Evolutionary conservation across 768 basidiomycete species (phyloP), one percentile per base, ranked within the genome.

Genomic region (Xerocomellus amylosporus): DNA sequence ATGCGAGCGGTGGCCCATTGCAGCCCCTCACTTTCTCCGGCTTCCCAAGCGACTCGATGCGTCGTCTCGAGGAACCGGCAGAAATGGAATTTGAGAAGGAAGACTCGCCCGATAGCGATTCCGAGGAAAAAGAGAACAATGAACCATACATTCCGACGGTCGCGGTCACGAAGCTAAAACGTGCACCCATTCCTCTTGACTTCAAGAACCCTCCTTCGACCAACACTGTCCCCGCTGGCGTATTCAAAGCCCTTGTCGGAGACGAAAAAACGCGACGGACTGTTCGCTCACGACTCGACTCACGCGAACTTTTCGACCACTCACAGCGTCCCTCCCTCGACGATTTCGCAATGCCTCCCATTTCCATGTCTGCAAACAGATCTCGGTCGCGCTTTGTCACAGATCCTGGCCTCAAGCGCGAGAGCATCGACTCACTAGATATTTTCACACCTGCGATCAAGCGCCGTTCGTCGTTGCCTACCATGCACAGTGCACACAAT

Each of bases 141-240:
- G 66, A 56, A 5, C 57, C 55, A 24, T 22, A 37, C 24, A 50
- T 69, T 49, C 58, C 60, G 5, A 20, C 47, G 0, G 62, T 58
- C 22, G 47, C 59, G 15, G 49, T 56, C 22, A 19, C 69, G 13
- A 78, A 75, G 58, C 62, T 76, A 34, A 87, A 83, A 66, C 86
- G 87, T 41, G 82, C 88, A 7, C 90, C 88, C 10, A 85, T 90
- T 53, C 89, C 88, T 15, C 66, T 82, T n/a, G 89, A 92, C 68
- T 93, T 91, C 75, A 83, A 76, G 64, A 83, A 83, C 54, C 78
- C 83, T 17, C 69, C 77, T 13, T 79, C 79, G 15, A 83, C 75
- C 33, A 90, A 89, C 62, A 93, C 88, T 7, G 86, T 92, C 9
- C 91, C 91, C 19, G 91, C 91, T 33, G 89, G 89, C 2, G 64